Percentiles rank a stretch among this genome's conserved stretches.
Evolutionary conservation across 164 flowering plant genomes (phyloP).

Genomic region (Vitis cinerea): DNA sequence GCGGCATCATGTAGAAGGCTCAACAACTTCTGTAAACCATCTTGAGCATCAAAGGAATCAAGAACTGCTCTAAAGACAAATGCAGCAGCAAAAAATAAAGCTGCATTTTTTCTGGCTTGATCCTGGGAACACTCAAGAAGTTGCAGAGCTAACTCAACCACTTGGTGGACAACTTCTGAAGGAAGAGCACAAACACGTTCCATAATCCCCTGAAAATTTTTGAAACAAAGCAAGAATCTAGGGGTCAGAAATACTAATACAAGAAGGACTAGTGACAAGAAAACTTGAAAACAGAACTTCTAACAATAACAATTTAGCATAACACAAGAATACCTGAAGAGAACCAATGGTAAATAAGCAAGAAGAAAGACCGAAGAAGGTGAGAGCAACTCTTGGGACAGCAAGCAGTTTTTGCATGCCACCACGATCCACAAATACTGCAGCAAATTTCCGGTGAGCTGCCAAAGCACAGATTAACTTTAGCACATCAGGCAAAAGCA

Average conservation of each 20-base stretch:
- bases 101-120: constrained; percentile 88
- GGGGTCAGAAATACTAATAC: background rate
- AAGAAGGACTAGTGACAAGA: background rate
- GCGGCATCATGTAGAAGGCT: constrained; percentile 81
- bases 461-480: constrained; percentile 90
- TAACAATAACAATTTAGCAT: background rate
- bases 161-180: constrained; percentile 64
- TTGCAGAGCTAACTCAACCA: constrained; percentile 89
- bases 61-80: constrained; percentile 88
- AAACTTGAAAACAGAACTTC: background rate
- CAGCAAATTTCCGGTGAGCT: constrained; percentile 93
- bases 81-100: constrained; percentile 85
- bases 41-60: constrained; percentile 91
- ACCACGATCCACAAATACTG: constrained; percentile 93
- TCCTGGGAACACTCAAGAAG: constrained; percentile 89
- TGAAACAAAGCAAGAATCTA: constrained; percentile 1
- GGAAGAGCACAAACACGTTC: constrained; percentile 98
- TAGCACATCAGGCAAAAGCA: constrained; percentile 75
- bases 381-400: constrained; percentile 66
- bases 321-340: constrained; percentile 65
- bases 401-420: constrained; percentile 91
- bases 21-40: constrained; percentile 73
- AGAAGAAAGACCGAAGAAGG: constrained; percentile 87
- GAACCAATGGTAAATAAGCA: constrained; percentile 95
- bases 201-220: constrained; percentile 77